These are phyloP conservation scores for Penicillium crustosum DNA, from an alignment of 2,329 filamentous ascomycete species.

Conservation along the genomic window DNA sequence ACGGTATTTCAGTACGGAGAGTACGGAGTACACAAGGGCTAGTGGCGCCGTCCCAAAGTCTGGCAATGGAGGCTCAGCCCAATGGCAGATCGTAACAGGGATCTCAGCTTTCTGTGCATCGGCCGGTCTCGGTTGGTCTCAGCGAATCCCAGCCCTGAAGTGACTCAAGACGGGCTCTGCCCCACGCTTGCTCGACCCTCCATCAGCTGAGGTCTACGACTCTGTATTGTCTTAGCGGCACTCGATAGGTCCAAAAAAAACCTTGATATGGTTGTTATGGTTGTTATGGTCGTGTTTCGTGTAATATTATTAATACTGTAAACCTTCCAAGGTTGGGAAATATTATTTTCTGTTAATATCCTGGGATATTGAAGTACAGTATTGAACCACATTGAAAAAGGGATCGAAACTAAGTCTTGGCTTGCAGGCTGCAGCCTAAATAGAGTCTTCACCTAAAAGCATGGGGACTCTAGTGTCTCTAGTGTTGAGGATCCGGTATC, in stretches of 20 bases:
- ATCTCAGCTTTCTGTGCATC: conserved; percentile 33
- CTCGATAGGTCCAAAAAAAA: conserved; percentile 21
- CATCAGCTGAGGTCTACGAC: conserved; percentile 33
- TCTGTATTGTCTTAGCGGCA: conserved; percentile 14
- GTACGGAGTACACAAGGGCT: conserved; percentile 5
- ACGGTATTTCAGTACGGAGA: neutral
- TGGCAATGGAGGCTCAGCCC: conserved; percentile 37
- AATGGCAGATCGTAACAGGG: conserved; percentile 42
- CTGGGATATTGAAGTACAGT: neutral
- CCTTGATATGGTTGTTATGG: neutral
- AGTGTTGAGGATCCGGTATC: neutral
- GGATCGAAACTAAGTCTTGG: conserved; percentile 8
- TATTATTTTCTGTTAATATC: neutral
- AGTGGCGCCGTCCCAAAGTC: conserved; percentile 35
- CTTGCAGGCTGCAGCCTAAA: conserved; percentile 8
- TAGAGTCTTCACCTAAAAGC: conserved; percentile 9
- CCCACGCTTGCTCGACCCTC: conserved; percentile 35
- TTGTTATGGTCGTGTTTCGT: conserved; percentile 7
- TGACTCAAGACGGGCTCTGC: conserved; percentile 31
- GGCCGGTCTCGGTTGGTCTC: conserved; percentile 29
- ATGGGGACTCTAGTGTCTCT: neutral
- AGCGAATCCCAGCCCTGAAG: conserved; percentile 36
- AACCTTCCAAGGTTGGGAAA: neutral
- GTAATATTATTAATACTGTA: neutral
- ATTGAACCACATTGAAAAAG: neutral